Conservation (phyloP, 2,329 filamentous ascomycete genomes). For the Colletotrichum kahawae region DNA sequence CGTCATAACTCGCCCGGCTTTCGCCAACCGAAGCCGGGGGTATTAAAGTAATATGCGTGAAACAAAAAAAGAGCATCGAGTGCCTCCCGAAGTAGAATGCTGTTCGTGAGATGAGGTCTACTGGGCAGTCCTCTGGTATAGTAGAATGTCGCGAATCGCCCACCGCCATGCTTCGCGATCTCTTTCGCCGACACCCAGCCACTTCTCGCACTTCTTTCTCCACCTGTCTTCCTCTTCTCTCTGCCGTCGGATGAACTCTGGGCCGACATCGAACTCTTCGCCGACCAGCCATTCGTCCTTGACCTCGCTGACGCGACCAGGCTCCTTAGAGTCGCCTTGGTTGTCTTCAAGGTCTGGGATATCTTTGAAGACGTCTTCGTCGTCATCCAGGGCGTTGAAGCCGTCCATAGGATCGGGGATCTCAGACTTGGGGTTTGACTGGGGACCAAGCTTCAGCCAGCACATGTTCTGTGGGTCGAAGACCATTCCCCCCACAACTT, state of each 20-base stretch:
- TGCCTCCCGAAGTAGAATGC: slow-evolving; percentile 7
- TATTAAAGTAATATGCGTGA: slow-evolving; percentile 11
- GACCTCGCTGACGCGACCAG: slow-evolving; percentile 61
- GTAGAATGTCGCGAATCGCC: slow-evolving; percentile 70
- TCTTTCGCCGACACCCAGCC: slow-evolving; percentile 69
- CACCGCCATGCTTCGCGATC: slow-evolving; percentile 75
- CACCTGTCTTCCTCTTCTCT: slow-evolving; percentile 91
- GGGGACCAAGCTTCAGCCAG: slow-evolving; percentile 80
- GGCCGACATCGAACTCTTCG: slow-evolving; percentile 97
- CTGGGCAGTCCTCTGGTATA: slow-evolving; percentile 33
- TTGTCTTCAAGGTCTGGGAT: slow-evolving; percentile 89
- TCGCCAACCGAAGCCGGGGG: neutral
- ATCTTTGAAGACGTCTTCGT: slow-evolving; percentile 93
- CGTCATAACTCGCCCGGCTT: slow-evolving; percentile 11
- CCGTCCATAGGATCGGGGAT: slow-evolving; percentile 64
- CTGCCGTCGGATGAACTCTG: slow-evolving; percentile 88
- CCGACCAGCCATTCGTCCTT: slow-evolving; percentile 85
- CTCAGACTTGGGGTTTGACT: slow-evolving; percentile 52
- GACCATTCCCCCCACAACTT: slow-evolving; percentile 97
- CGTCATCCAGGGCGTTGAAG: slow-evolving; percentile 77
- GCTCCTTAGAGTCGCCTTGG: slow-evolving; percentile 52
- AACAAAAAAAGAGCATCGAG: slow-evolving; percentile 9
- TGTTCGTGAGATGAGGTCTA: slow-evolving; percentile 15
- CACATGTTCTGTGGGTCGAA: slow-evolving; percentile 98
- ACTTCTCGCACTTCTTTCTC: slow-evolving; percentile 85